Evolutionary conservation across 2,329 filamentous ascomycete genomes (phyloP), one percentile per base, ranked within the genome.

Genomic region (Aspergillus ruber): DNA sequence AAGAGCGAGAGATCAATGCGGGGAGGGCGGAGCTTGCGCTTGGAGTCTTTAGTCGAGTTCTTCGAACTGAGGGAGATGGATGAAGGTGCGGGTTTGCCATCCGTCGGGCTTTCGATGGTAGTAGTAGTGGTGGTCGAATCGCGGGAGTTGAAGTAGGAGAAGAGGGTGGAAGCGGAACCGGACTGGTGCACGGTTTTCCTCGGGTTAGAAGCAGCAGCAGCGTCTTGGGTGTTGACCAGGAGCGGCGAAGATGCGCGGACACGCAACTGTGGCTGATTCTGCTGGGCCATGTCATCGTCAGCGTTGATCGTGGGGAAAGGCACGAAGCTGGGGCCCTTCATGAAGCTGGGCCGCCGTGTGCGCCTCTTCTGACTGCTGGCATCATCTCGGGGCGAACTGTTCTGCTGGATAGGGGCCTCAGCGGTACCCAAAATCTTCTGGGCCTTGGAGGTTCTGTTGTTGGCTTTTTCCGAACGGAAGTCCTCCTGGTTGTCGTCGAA

Each of bases 171-270:
- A 8, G 70, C 68, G 8, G 74, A 76, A 23, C 67, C 65, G 43
- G 70, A 62, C 41, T 72, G 57, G 44, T 64, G 65, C 20, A 66
- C 46, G 50, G 65, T 70, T 20, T 68, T 68, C n/a, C 67, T 33
- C 29, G 54, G 48, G n/a, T 58, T 56, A 21, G 59, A 58, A n/a
- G 50, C 54, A 6, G 52, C 43, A 47, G 61, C 53, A 27, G 61
- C 54, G n/a, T 56, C 57, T 18, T 49, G 56, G 8, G 63, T 58
- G 15, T 71, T 62, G 18, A 72, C 70, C 9, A 76, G 55, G 36
- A 74, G 51, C 15, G 73, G 73, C 8, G 74, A 76, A 1, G 73
- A 76, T 43, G 72, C 67, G 50, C 71, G 69, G 33, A 68, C 66
- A n/a, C 63, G 62, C 27, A 74, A 55, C 45, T 61, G 56, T 20